phyloP scores from a whole-genome alignment of 2,329 filamentous ascomycete species.

The Talaromyces sp. region DNA sequence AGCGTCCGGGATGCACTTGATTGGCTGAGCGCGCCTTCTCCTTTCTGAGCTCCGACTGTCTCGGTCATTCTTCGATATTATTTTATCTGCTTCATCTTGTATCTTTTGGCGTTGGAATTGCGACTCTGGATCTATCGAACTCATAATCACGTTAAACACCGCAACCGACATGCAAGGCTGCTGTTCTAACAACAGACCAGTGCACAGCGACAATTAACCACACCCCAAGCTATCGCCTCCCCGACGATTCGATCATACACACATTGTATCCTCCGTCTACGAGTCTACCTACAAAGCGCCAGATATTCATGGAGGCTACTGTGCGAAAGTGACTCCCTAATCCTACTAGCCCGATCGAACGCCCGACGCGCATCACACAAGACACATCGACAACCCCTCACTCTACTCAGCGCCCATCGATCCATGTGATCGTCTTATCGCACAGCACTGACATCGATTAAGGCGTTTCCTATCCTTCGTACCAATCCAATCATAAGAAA shows the following conservation, averaged over 20 bases:
- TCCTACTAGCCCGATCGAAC: neutral
- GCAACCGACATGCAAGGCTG: neutral
- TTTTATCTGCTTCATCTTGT: neutral
- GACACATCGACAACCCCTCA: slow-evolving; percentile 8
- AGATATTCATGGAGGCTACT: neutral
- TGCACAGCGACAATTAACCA: slow-evolving; percentile 2
- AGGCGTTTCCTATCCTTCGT: neutral
- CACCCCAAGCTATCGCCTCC: neutral
- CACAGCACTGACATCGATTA: slow-evolving; percentile 8
- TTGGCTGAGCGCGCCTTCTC: slow-evolving; percentile 1
- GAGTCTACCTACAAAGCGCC: neutral
- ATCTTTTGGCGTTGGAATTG: neutral
- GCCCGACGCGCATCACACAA: neutral
- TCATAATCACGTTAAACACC: neutral
- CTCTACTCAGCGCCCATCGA: neutral
- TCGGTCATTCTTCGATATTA: neutral
- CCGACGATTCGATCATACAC: neutral
- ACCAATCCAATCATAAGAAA: slow-evolving; percentile 7
- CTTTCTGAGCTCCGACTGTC: slow-evolving; percentile 5
- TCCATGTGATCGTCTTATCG: slow-evolving; percentile 12
- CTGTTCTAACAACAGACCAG: neutral
- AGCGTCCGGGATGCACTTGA: neutral
- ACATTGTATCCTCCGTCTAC: neutral
- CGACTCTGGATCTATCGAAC: neutral
- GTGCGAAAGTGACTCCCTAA: neutral